phyloP scores from a whole-genome alignment of 169 alveolate genomes.

The Perkinsus olseni region DNA sequence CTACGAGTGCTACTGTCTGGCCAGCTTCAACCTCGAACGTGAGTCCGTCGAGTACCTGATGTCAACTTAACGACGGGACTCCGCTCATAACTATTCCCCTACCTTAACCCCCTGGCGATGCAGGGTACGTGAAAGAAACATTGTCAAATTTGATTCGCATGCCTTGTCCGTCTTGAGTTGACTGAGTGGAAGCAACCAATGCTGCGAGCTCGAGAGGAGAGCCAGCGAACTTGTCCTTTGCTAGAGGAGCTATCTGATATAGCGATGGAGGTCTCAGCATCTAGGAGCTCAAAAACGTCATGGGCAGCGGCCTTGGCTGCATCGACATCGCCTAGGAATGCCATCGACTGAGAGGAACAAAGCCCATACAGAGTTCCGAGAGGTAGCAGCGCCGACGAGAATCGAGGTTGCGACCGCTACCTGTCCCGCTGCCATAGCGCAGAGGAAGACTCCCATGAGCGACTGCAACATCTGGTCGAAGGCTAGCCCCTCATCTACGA shows the following conservation, averaged over 20 bases:
- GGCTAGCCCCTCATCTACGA: conserved; percentile 29
- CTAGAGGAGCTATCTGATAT: not conserved
- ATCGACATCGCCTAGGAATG: conserved; percentile 32
- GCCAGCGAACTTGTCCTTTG: not conserved
- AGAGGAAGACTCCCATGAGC: conserved; percentile 31
- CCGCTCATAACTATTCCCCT: too few species aligned
- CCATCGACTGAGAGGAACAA: too few species aligned
- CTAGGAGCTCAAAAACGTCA: conserved; percentile 32
- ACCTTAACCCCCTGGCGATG: not conserved
- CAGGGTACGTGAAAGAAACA: not conserved
- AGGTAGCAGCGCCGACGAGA: too few species aligned
- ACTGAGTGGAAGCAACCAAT: not conserved
- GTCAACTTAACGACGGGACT: too few species aligned
- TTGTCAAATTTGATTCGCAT: conserved; percentile 36
- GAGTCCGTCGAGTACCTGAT: conserved; percentile 1
- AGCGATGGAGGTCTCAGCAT: conserved; percentile 22
- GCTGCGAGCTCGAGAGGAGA: not conserved
- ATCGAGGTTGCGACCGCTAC: too few species aligned
- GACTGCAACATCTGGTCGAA: conserved; percentile 45
- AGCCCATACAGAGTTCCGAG: too few species aligned
- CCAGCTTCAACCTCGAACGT: conserved; percentile 55
- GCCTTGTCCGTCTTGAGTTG: too few species aligned
- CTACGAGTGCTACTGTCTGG: conserved; percentile 56
- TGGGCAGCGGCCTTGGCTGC: conserved; percentile 35
- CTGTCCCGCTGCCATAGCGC: conserved; percentile 35